Evolutionary conservation across 1,284 basidiomycete species (phyloP).

Genomic region (Flammula alnicola): DNA sequence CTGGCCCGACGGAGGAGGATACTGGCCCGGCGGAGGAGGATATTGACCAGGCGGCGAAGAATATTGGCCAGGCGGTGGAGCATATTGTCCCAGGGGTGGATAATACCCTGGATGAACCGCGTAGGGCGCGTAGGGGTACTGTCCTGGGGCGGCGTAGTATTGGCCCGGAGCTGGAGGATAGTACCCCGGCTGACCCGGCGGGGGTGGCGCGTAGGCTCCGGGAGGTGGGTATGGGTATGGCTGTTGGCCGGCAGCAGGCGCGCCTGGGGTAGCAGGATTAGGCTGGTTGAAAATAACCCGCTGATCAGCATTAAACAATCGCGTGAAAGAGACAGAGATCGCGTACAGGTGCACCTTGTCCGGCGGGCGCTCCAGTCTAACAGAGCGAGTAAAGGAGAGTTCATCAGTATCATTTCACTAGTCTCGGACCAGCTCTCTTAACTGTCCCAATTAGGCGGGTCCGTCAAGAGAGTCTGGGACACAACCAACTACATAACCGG

Average conservation of each 20-base stretch:
- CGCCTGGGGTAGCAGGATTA: not conserved
- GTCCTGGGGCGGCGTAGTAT: conserved; percentile 12
- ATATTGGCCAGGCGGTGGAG: no score
- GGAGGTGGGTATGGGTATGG: conserved; percentile 11
- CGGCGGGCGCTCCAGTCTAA: conserved; percentile 4
- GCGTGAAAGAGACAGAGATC: not conserved
- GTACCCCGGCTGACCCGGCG: conserved; percentile 19
- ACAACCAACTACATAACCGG: no score
- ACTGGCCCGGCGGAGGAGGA: conserved; percentile 15
- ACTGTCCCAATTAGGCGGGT: no score
- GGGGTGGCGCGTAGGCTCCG: conserved; percentile 10
- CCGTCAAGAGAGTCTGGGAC: no score
- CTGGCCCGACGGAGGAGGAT: conserved; percentile 14
- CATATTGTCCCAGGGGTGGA: conserved; percentile 18
- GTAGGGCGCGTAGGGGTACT: not conserved
- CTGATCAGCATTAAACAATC: no score
- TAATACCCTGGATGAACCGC: conserved; percentile 16
- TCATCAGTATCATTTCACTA: no score
- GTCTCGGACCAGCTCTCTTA: no score
- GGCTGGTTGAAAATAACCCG: no score
- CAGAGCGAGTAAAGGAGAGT: not conserved
- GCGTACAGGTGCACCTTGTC: conserved; percentile 10
- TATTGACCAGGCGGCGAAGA: conserved; percentile 8
- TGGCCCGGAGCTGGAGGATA: conserved; percentile 21
- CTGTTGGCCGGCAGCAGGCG: conserved; percentile 6